Evolutionary conservation across 75 land plant genomes (phyloP).

Genomic region (Larix kaempferi): DNA sequence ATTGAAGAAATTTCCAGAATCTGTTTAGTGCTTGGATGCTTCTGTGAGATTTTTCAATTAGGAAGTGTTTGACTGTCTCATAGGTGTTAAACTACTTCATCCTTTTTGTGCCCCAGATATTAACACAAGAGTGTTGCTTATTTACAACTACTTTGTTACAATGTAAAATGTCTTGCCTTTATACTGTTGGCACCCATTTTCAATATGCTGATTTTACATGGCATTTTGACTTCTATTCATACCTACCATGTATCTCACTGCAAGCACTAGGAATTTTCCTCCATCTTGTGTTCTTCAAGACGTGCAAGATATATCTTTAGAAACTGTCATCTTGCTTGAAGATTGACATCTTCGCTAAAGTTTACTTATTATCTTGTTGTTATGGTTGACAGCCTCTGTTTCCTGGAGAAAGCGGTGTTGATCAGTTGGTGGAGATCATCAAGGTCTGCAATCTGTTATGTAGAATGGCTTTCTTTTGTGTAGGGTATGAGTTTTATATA

Average conservation of each 20-base stretch:
- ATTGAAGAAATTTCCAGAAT: too few relatives aligned
- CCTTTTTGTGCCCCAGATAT: neutral
- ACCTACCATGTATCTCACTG: neutral
- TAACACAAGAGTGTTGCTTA: neutral
- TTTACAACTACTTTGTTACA: neutral
- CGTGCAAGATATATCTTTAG: neutral
- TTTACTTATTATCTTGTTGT: neutral
- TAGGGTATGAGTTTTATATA: neutral
- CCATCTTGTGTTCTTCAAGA: neutral
- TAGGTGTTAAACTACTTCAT: neutral
- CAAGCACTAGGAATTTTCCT: neutral
- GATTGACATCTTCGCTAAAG: neutral
- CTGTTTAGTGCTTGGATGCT: too few relatives aligned
- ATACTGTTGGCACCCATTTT: neutral
- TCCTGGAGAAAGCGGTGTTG: conserved; percentile 88
- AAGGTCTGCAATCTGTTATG: conserved; percentile 34
- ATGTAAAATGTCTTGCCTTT: neutral
- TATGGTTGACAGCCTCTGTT: conserved; percentile 62
- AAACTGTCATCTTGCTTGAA: neutral
- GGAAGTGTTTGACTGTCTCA: too few relatives aligned
- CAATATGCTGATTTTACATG: neutral
- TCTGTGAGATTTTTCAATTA: too few relatives aligned
- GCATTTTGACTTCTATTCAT: neutral
- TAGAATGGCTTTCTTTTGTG: neutral
- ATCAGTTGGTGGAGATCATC: conserved; percentile 86